phyloP scores from a whole-genome alignment of 2,329 filamentous ascomycete species.

The Diaporthe citrichinensis region DNA sequence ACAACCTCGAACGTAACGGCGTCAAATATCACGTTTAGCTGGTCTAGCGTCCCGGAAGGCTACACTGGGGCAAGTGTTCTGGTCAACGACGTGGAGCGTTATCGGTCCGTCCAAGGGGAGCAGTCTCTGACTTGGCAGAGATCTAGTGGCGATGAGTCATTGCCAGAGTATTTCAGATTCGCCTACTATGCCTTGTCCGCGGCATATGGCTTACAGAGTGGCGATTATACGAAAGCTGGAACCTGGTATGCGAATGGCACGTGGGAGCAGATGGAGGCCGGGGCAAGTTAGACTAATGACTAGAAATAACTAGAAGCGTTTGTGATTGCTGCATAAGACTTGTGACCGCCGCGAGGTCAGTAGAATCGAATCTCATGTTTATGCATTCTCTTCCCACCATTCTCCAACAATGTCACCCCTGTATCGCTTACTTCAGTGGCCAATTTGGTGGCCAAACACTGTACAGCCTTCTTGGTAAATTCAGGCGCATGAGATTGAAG shows the following conservation, averaged over 20 bases:
- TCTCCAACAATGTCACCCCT: neutral
- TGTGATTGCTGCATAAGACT: neutral
- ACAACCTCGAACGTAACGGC: constrained; percentile 54
- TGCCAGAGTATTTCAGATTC: constrained; percentile 50
- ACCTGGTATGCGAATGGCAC: constrained; percentile 49
- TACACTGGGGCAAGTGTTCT: constrained; percentile 50
- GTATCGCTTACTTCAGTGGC: neutral
- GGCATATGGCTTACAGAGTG: constrained; percentile 45
- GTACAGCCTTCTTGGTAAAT: neutral
- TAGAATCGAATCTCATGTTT: neutral
- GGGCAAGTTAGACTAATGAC: constrained; percentile 24
- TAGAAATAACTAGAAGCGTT: neutral
- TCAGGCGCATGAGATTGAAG: neutral
- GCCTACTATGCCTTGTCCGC: constrained; percentile 44
- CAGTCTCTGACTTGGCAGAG: constrained; percentile 46
- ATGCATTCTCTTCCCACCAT: neutral
- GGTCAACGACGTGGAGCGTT: constrained; percentile 50
- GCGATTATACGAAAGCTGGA: constrained; percentile 46
- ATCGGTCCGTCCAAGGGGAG: constrained; percentile 40
- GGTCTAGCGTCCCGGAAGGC: constrained; percentile 37
- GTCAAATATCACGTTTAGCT: constrained; percentile 65
- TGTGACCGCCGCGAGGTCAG: neutral
- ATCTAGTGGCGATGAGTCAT: constrained; percentile 15
- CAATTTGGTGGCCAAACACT: neutral
- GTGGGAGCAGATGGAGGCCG: constrained; percentile 44